Conservation (phyloP, 768 basidiomycete species). For the Russula compacta region DNA sequence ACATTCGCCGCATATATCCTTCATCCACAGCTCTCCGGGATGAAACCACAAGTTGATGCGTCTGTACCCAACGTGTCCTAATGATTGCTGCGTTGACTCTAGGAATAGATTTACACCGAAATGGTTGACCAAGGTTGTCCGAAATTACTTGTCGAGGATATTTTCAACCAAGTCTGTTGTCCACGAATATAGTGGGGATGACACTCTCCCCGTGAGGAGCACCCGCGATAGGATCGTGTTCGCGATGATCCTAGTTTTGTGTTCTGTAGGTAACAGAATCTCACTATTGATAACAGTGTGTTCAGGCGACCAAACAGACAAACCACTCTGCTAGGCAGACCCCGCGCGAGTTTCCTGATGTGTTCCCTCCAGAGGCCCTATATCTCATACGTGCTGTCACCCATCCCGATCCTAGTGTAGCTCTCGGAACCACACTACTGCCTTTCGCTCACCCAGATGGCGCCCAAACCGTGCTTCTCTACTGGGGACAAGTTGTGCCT, state of each 20-base stretch:
- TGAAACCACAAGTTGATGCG: slow-evolving; percentile 19
- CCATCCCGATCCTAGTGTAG: slow-evolving; percentile 16
- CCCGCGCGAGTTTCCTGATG: slow-evolving; percentile 1
- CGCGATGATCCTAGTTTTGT: slow-evolving; percentile 20
- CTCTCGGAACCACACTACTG: background rate
- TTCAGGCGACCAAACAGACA: background rate
- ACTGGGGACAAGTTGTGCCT: slow-evolving; percentile 45
- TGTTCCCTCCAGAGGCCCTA: slow-evolving; percentile 1
- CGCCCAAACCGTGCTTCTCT: slow-evolving; percentile 43
- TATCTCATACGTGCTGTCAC: slow-evolving; percentile 10
- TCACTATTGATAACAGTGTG: background rate
- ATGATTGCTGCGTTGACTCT: slow-evolving; percentile 14
- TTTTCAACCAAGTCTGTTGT: background rate
- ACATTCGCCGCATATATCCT: slow-evolving; percentile 49
- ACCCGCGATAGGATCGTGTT: slow-evolving; percentile 11
- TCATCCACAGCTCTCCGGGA: slow-evolving; percentile 30
- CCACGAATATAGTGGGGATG: background rate
- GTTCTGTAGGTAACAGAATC: slow-evolving; percentile 14
- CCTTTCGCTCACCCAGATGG: slow-evolving; percentile 27
- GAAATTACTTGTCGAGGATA: slow-evolving; percentile 7
- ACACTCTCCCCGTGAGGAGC: background rate
- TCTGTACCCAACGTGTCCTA: background rate
- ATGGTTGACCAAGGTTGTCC: background rate
- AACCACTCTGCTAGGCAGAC: background rate
- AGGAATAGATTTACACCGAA: background rate